Base-by-base conservation (phyloP, 2,329 filamentous ascomycete species). In the Dryadomyces quercus-mongolicae region DNA sequence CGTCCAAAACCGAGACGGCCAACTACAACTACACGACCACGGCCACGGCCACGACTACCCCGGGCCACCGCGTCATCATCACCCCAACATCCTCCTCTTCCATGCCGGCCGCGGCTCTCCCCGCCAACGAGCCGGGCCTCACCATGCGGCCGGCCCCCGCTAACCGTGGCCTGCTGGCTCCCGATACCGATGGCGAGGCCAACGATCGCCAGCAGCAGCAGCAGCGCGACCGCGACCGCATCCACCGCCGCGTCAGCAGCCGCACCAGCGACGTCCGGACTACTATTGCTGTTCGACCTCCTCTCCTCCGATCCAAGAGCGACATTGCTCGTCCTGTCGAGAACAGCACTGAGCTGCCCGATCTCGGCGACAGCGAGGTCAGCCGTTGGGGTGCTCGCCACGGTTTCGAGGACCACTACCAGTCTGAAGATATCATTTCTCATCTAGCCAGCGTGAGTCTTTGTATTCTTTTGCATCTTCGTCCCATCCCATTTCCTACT, bases 361-460 rank as follows among this genome's bases (percentile, higher is more conserved):
- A 47, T 34, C 40, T 18, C 67, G 45, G n/a, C 15, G 58, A 51
- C 47, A 51, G 49, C 38, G 72, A 74, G 45, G 64, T 67, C 51
- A 61, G 57, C 57, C 50, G 56, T 65, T 78, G 76, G 74, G 78
- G 78, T 8, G 77, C 77, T 67, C 81, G 91, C 50, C 91, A 96
- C 71, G 91, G 91, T 49, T 96, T 93, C 73, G 89, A 95, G 65
- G 86, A 91, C 61, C 89, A 95, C 68, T 90, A 95, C 66, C 86
- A 89, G 65, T 94, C 87, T 5, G 87, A 90, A 61, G 89, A 95
- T 65, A 91, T 94, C 63, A 86, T 94, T 62, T 86, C 86, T 55
- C 80, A 90, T 60, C 75, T 95, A 59, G 88, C 86, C 52, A 90
- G 85, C 66, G 86, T 90, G 71, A 72, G 84, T 76, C 6, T 38